Evolutionary conservation across 805 yeast species (phyloP).

Genomic region (Brettanomyces naardenensis): DNA sequence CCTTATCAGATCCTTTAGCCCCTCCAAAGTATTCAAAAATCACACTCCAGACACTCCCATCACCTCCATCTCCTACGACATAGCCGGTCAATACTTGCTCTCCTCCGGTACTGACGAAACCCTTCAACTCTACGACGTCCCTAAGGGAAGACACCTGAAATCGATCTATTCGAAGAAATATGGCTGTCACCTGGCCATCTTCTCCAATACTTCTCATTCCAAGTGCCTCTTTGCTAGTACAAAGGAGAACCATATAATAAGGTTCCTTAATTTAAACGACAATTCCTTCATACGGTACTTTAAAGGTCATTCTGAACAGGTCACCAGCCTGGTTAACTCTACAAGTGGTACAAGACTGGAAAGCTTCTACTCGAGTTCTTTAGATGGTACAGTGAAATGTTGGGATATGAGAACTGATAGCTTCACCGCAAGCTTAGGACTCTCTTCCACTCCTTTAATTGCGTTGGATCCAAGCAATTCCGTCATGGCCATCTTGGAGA

Average conservation of each 20-base stretch:
- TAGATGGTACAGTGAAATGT: constrained; percentile 71
- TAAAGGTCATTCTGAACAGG: constrained; percentile 77
- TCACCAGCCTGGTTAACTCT: constrained; percentile 61
- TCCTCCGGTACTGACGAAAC: constrained; percentile 77
- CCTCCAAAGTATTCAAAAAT: constrained; percentile 31
- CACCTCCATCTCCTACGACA: constrained; percentile 73
- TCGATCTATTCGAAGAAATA: constrained; percentile 80
- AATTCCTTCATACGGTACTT: constrained; percentile 80
- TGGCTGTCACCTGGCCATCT: constrained; percentile 82
- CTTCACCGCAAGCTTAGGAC: constrained; percentile 54
- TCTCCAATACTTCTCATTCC: constrained; percentile 59
- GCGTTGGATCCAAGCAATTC: constrained; percentile 83
- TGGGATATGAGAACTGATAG: constrained; percentile 79
- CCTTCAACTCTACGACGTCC: constrained; percentile 73
- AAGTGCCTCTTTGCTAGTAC: constrained; percentile 68
- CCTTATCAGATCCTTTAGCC: too few relatives aligned
- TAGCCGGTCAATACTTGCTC: constrained; percentile 68
- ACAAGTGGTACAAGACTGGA: constrained; percentile 57
- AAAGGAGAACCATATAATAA: constrained; percentile 61
- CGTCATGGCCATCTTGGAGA: constrained; percentile 61
- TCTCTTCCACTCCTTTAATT: constrained; percentile 33
- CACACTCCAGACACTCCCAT: constrained; percentile 44
- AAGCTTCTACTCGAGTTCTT: constrained; percentile 45
- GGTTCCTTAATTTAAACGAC: constrained; percentile 70
- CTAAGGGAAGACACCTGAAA: constrained; percentile 59